Evolutionary conservation across 768 basidiomycete genomes (phyloP).

Genomic region (Hortiboletus campestris): DNA sequence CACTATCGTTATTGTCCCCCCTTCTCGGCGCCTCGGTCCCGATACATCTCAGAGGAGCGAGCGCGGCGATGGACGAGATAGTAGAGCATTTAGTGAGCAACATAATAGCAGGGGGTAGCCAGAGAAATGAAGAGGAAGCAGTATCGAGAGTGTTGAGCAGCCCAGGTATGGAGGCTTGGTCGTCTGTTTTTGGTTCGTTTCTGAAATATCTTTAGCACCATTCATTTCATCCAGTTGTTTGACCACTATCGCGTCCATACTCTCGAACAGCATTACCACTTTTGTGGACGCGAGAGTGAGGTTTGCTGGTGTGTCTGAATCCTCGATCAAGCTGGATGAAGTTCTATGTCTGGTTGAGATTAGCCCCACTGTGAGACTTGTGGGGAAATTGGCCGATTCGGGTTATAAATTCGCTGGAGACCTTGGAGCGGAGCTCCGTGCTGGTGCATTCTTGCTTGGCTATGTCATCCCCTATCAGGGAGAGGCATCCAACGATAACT

Average conservation of each 20-base stretch:
- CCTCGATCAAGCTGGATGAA: slow-evolving; percentile 1
- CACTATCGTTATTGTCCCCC: slow-evolving; percentile 44
- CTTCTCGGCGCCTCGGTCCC: slow-evolving; percentile 41
- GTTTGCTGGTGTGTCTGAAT: slow-evolving; percentile 8
- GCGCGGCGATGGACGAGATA: slow-evolving; percentile 44
- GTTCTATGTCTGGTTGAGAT: not conserved
- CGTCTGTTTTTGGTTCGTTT: not conserved
- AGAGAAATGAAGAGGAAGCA: not conserved
- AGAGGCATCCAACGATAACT: slow-evolving; percentile 10
- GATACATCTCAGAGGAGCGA: slow-evolving; percentile 42
- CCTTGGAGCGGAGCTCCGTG: slow-evolving; percentile 20
- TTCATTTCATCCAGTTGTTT: slow-evolving; percentile 24
- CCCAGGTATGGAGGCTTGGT: slow-evolving; percentile 13
- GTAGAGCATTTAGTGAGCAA: slow-evolving; percentile 26
- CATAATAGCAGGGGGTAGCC: not conserved
- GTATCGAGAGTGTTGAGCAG: slow-evolving; percentile 13
- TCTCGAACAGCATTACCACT: slow-evolving; percentile 14
- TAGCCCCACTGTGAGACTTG: slow-evolving; percentile 7
- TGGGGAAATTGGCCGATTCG: slow-evolving; percentile 15
- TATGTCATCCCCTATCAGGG: slow-evolving; percentile 15
- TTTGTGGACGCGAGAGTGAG: slow-evolving; percentile 16
- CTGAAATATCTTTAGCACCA: slow-evolving; percentile 10
- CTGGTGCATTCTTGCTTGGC: slow-evolving; percentile 20
- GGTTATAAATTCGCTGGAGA: slow-evolving; percentile 22
- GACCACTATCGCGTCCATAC: slow-evolving; percentile 10